Base-by-base conservation (phyloP, 495 filamentous ascomycete species). In the Neurospora pannonica region DNA sequence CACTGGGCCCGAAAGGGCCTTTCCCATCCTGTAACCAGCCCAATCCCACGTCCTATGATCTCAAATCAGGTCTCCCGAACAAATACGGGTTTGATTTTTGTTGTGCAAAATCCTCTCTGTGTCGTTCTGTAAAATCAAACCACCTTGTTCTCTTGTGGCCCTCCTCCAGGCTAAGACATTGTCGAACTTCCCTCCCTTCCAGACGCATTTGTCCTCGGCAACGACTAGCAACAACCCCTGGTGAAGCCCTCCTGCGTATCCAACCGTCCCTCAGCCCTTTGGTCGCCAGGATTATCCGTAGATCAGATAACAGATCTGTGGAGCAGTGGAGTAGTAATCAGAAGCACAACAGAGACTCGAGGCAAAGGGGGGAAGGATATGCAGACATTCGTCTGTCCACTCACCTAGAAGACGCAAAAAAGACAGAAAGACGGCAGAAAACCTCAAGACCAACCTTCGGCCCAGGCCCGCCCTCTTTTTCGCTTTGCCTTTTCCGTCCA, bases 281-380 rank as follows among this genome's bases (percentile, higher is more conserved):
- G 24, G 70, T 31, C 69, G 71, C 70, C 62, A 54, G 60, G 71
- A 67, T 34, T 67, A 67, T 67, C 54, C 70, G 70, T 70, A 37
- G 74, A 77, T 77, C 76, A 73, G 76, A 77, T 77, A 77, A 77
- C 71, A 19, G 71, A 60, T 43, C 71, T 39, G 76, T 77, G 74
- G 74, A 73, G 70, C 70, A 31, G 72, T 71, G 69, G 38, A 38
- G 38, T 28, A 67, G 54, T 67, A 67, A 67, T 67, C 54, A 67
- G 54, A 67, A 67, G 54, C 54, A 67, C 28, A 67, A 17, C 28
- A 67, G 28, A 67, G 28, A 67, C 28, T 67, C 54, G 54, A 67
- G 54, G 54, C 54, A 67, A 67, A 67, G 54, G 54, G 48, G 48
- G 28, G 54, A 62, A 36, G 54, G 54, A 67, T 67, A 67, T 67